Evolutionary conservation across 225 moss, liverwort and hornwort genomes (phyloP).

Genomic region (Polytrichum formosum): DNA sequence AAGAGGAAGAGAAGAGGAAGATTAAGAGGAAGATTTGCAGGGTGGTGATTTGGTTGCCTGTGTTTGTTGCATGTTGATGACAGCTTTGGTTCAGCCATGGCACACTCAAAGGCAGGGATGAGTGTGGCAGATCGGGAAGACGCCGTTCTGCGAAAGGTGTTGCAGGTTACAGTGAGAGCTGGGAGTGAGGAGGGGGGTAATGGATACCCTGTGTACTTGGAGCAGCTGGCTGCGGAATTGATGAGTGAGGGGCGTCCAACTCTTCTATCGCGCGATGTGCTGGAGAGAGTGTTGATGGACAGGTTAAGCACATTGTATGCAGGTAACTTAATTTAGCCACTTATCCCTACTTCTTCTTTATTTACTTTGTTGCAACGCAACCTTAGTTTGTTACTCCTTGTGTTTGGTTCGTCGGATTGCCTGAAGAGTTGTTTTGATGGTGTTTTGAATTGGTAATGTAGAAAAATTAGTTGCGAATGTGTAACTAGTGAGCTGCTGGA

Average conservation of each 20-base stretch:
- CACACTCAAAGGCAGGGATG: conserved; percentile 54
- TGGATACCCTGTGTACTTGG: conserved; percentile 56
- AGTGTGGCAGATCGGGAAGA: conserved; percentile 72
- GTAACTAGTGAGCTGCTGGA: too few relatives aligned
- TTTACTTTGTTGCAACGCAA: too few relatives aligned
- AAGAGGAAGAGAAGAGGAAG: too few relatives aligned
- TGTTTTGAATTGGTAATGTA: too few relatives aligned
- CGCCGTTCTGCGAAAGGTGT: conserved; percentile 64
- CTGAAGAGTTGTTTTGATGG: too few relatives aligned
- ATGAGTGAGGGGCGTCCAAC: conserved; percentile 61
- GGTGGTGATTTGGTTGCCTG: too few relatives aligned
- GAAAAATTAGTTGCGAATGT: too few relatives aligned
- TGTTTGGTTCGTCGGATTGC: too few relatives aligned
- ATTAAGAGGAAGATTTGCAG: too few relatives aligned
- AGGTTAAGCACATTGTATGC: conserved; percentile 40
- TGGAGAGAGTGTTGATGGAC: conserved; percentile 89
- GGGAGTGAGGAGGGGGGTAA: conserved; percentile 23
- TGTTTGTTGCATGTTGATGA: too few relatives aligned
- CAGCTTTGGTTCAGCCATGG: conserved; percentile 32
- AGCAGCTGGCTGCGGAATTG: conserved; percentile 86
- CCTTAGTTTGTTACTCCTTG: too few relatives aligned
- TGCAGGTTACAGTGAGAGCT: conserved; percentile 67
- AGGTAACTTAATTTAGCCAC: conserved; percentile 4
- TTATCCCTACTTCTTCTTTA: too few relatives aligned
- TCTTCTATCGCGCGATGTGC: conserved; percentile 54